Percentiles rank a stretch among this genome's conserved stretches.
These are phyloP conservation scores for Juglanconis oblonga DNA, from an alignment of 2,329 filamentous ascomycete species.

Conservation along the genomic window DNA sequence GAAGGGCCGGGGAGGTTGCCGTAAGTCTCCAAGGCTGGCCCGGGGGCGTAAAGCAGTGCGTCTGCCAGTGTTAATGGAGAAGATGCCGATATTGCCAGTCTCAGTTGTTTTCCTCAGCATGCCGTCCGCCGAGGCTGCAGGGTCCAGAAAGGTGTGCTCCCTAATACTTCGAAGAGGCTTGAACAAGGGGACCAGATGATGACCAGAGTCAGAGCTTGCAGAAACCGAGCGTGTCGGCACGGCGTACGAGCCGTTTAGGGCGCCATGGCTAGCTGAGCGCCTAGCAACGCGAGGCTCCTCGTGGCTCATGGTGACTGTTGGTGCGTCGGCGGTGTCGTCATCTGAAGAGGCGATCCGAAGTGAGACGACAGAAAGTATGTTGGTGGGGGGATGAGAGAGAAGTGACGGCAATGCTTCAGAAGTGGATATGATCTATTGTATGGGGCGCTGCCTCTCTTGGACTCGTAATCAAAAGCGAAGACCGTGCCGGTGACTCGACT, in stretches of 20 bases:
- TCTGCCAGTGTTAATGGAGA: slow-evolving; percentile 57
- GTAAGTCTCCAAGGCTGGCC: slow-evolving; percentile 28
- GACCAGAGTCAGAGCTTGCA: slow-evolving; percentile 9
- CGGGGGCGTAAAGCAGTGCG: slow-evolving; percentile 30
- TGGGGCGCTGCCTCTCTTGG: background rate
- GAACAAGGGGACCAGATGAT: slow-evolving; percentile 23
- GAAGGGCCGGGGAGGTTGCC: slow-evolving; percentile 26
- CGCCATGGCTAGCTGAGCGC: slow-evolving; percentile 39
- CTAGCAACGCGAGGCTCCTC: slow-evolving; percentile 22
- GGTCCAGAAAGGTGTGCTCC: slow-evolving; percentile 41
- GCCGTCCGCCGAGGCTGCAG: slow-evolving; percentile 55
- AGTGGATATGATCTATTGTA: slow-evolving; percentile 14
- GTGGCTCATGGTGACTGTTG: slow-evolving; percentile 16
- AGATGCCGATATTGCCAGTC: slow-evolving; percentile 62
- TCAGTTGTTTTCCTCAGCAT: slow-evolving; percentile 67
- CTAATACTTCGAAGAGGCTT: slow-evolving; percentile 43
- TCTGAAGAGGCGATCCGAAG: slow-evolving; percentile 5
- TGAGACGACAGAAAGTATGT: slow-evolving; percentile 7
- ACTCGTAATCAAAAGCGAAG: slow-evolving; percentile 16
- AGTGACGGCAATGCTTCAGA: slow-evolving; percentile 6
- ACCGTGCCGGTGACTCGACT: background rate
- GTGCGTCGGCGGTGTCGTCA: background rate
- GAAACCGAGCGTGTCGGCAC: slow-evolving; percentile 25
- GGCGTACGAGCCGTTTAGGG: slow-evolving; percentile 33
- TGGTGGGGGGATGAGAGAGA: background rate